Conservation (phyloP, 768 basidiomycete species). For the Naganishia kalamii region DNA sequence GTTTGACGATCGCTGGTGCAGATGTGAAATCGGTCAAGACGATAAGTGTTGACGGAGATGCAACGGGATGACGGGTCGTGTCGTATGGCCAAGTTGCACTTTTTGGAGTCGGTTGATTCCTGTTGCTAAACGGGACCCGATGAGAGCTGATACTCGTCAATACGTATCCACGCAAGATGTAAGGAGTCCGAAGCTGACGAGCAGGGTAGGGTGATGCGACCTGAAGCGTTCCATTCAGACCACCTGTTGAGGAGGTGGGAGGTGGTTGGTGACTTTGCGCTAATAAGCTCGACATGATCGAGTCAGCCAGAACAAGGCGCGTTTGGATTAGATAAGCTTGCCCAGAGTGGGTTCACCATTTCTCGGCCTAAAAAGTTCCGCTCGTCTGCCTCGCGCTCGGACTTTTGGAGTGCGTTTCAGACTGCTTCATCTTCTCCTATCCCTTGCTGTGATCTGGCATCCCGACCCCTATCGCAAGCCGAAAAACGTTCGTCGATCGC, state of each 20-base stretch:
- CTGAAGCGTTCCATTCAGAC: no score
- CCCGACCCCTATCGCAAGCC: neutral
- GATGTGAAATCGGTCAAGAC: neutral
- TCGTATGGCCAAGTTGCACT: no score
- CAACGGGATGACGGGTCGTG: no score
- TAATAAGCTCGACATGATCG: neutral
- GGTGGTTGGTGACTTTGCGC: slow-evolving; percentile 3
- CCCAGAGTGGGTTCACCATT: neutral
- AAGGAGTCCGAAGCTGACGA: no score
- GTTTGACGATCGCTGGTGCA: neutral
- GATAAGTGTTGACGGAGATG: neutral
- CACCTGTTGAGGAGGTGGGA: neutral
- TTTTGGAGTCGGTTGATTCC: no score
- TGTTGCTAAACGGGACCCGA: no score
- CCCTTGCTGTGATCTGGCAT: neutral
- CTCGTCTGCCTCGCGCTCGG: no score
- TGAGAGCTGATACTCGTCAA: no score
- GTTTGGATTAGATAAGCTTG: neutral
- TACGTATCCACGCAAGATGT: no score
- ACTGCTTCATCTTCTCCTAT: neutral
- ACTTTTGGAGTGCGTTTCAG: slow-evolving; percentile 3
- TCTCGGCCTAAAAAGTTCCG: neutral
- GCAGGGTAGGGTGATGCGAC: no score
- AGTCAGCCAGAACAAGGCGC: slow-evolving; percentile 8
- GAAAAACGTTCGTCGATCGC: slow-evolving; percentile 12